Conservation (phyloP, 176 grass and related monocot species). For the Lolium multiflorum region DNA sequence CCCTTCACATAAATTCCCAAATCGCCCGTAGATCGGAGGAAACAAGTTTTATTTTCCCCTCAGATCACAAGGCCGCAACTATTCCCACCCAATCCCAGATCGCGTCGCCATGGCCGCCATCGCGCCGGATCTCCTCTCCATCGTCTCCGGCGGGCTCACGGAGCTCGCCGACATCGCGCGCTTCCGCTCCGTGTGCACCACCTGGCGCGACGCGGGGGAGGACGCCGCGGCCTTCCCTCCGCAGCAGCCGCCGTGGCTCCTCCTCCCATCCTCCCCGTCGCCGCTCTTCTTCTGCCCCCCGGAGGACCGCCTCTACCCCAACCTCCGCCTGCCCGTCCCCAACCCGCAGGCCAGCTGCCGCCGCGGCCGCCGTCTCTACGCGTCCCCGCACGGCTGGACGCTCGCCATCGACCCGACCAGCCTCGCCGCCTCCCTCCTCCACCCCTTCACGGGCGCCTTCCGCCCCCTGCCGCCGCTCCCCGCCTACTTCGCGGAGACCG, state of each 20-base stretch:
- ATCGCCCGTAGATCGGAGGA: not conserved
- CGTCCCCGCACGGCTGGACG: slow-evolving; percentile 48
- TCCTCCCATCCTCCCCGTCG: slow-evolving; percentile 47
- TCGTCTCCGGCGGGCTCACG: slow-evolving; percentile 48
- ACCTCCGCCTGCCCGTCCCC: slow-evolving; percentile 40
- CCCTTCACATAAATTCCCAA: not conserved
- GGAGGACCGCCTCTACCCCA: slow-evolving; percentile 59
- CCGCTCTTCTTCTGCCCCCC: slow-evolving; percentile 53
- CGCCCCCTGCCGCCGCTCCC: slow-evolving; percentile 49
- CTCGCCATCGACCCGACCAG: slow-evolving; percentile 45
- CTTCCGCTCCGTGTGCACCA: slow-evolving; percentile 65
- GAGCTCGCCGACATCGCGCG: slow-evolving; percentile 60
- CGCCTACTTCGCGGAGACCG: slow-evolving; percentile 51
- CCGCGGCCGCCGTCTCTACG: slow-evolving; percentile 47
- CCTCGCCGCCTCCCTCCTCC: slow-evolving; percentile 46
- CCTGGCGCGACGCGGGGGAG: slow-evolving; percentile 48
- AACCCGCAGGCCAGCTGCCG: not conserved
- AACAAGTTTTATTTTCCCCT: not conserved
- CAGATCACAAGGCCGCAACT: not conserved
- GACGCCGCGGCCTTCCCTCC: slow-evolving; percentile 39
- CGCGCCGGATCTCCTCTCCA: slow-evolving; percentile 52
- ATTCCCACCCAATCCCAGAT: not conserved
- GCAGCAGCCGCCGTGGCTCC: slow-evolving; percentile 45
- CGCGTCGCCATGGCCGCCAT: slow-evolving; percentile 47
- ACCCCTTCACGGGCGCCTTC: slow-evolving; percentile 53